Evolutionary conservation across 805 yeast genomes (phyloP), one percentile per base, ranked within the genome.

Genomic region (Candida khao-thaluensis): DNA sequence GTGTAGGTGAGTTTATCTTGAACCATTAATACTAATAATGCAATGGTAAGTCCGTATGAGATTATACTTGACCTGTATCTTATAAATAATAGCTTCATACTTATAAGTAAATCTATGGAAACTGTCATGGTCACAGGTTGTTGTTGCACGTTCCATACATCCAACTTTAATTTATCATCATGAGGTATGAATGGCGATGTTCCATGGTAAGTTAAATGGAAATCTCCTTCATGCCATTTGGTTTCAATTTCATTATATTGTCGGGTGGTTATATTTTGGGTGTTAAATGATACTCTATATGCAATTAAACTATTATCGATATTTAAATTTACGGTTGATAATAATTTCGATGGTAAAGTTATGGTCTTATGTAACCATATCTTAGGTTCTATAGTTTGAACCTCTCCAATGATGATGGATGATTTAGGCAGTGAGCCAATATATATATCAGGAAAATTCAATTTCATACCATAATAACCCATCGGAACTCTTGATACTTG

Each of bases 11-110:
- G 9, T 30, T 31, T 31, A 22, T 21, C 29, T 56, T 90, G 97
- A 15, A 77, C 50, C 2, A 75, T 50, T 31, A 83, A 47, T 0
- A 76, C 73, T 12, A 77, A 41, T 0, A 78, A 59, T 1, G 81
- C 71, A 12, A 85, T 64, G 27, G 79, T 76, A 1, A 82, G 66
- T 3, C 95, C 89, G 38, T 85, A 72, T 1, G 89, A 72, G 3
- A 85, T 82, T 28, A 84, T 64, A 1, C 85, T 78, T 10, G 91
- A 71, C 52, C 99, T 72, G 59, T 85, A 91, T 40, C 95, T 70
- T 49, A 89, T 66, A 4, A 85, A 82, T 33, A 90, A 60, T 47
- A 84, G 69, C 41, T 81, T 82, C 43, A 90, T 59, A 26, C 91
- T 82, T 21, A 72, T 68, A 31, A 74, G 49, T 54, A 78, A 59